phyloP scores from a whole-genome alignment of 1,139 yeast species.

The Geotrichum klebahnii region DNA sequence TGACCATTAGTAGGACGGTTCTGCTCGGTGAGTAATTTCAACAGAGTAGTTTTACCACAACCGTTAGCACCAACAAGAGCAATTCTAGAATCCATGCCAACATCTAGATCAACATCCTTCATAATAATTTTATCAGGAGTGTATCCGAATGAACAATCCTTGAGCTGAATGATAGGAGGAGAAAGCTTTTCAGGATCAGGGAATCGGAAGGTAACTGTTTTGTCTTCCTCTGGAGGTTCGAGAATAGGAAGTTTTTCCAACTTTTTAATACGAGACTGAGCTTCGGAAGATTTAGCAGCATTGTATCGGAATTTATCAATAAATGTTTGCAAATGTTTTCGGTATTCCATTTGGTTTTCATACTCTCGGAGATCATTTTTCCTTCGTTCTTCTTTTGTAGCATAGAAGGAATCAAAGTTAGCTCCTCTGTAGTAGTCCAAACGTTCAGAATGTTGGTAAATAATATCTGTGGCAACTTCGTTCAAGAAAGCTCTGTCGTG shows the following conservation, averaged over 20 bases:
- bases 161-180: conserved; percentile 89
- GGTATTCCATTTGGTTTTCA: conserved; percentile 92
- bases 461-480: conserved; percentile 96
- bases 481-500: conserved; percentile 96
- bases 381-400: conserved; percentile 91
- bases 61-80: conserved; percentile 99
- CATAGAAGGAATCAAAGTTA: conserved; percentile 85
- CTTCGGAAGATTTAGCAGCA: conserved; percentile 96
- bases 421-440: conserved; percentile 93
- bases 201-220: conserved; percentile 76
- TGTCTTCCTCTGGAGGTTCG: conserved; percentile 94
- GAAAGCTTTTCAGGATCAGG: conserved; percentile 92
- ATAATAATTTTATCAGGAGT: conserved; percentile 57
- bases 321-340: conserved; percentile 88
- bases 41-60: conserved; percentile 94
- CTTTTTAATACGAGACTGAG: conserved; percentile 95
- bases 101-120: conserved; percentile 77
- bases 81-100: conserved; percentile 89
- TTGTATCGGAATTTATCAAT: conserved; percentile 95
- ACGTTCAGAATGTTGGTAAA: conserved; percentile 95
- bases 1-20: conserved; percentile 69
- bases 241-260: conserved; percentile 87
- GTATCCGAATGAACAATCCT: conserved; percentile 84
- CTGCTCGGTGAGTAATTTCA: conserved; percentile 78
- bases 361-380: conserved; percentile 92